phyloP scores from a whole-genome alignment of 208 protist genomes.

The Phytomonas sp. region DNA sequence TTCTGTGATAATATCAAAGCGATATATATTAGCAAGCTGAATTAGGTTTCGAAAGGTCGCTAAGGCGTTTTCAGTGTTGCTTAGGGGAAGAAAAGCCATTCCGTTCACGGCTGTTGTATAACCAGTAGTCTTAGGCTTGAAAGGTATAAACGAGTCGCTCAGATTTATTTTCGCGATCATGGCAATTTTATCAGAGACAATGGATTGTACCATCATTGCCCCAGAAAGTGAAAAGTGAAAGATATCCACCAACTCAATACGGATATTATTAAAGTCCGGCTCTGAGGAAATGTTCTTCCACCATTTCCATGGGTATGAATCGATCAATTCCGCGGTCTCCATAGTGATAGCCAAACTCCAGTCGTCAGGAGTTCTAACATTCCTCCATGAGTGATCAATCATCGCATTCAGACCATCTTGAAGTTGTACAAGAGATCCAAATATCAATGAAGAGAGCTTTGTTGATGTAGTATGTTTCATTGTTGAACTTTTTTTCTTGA shows the following conservation, averaged over 20 bases:
- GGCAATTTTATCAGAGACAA: slow-evolving; percentile 16
- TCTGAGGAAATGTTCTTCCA: slow-evolving; percentile 84
- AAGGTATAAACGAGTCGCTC: slow-evolving; percentile 24
- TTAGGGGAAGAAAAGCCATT: slow-evolving; percentile 61
- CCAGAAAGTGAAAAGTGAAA: slow-evolving; percentile 88
- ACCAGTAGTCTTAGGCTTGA: slow-evolving; percentile 8
- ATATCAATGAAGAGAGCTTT: slow-evolving; percentile 29
- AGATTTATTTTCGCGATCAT: slow-evolving; percentile 17
- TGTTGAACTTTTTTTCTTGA: not conserved
- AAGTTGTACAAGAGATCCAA: slow-evolving; percentile 52
- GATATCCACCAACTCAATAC: slow-evolving; percentile 88
- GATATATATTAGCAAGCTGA: slow-evolving; percentile 60
- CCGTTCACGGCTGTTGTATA: slow-evolving; percentile 25
- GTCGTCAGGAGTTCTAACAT: slow-evolving; percentile 59
- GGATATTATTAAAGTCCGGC: slow-evolving; percentile 78
- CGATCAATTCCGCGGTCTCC: slow-evolving; percentile 80
- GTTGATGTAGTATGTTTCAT: slow-evolving; percentile 41
- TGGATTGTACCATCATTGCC: slow-evolving; percentile 52
- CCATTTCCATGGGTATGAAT: slow-evolving; percentile 93
- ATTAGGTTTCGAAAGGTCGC: slow-evolving; percentile 85
- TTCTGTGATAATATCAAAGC: slow-evolving; percentile 79
- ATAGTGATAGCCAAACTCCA: slow-evolving; percentile 87
- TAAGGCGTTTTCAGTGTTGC: slow-evolving; percentile 62
- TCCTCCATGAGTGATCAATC: slow-evolving; percentile 67
- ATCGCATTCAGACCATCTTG: slow-evolving; percentile 81